A percentile compares a stretch with the other conserved stretches of the same genome.
phyloP scores from a whole-genome alignment of 768 basidiomycete genomes.

The Lentinula boryana region DNA sequence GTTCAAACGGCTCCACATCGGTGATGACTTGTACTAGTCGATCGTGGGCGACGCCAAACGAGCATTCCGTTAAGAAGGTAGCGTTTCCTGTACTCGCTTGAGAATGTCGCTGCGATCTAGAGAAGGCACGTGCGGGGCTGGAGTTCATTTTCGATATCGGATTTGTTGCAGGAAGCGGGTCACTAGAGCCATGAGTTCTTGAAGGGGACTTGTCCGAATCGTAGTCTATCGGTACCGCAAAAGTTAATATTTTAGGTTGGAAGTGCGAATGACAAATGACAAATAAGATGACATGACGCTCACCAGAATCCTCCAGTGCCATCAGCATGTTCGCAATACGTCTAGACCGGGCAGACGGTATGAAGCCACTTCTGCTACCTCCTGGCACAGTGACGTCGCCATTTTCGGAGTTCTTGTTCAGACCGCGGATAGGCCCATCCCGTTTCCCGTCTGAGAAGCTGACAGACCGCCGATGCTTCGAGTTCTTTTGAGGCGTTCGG shows the following conservation, averaged over 20 bases:
- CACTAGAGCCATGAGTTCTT: slow-evolving; percentile 40
- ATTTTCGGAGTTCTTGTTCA: slow-evolving; percentile 34
- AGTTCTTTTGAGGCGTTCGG: slow-evolving; percentile 47
- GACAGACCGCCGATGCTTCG: slow-evolving; percentile 72
- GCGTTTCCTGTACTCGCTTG: slow-evolving; percentile 23
- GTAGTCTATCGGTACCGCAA: slow-evolving; percentile 1
- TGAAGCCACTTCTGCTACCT: slow-evolving; percentile 22
- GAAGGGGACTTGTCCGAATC: slow-evolving; percentile 51
- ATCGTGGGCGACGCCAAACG: slow-evolving; percentile 92
- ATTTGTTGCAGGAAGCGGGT: slow-evolving; percentile 32
- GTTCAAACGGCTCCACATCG: slow-evolving; percentile 91
- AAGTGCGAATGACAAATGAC: slow-evolving; percentile 9
- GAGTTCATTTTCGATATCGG: slow-evolving; percentile 30
- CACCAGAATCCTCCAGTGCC: slow-evolving; percentile 65
- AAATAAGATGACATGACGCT: slow-evolving; percentile 16
- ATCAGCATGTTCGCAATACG: slow-evolving; percentile 79
- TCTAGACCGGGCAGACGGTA: slow-evolving; percentile 66
- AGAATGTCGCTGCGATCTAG: slow-evolving; percentile 27
- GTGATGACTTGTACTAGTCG: slow-evolving; percentile 88
- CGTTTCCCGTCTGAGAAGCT: slow-evolving; percentile 95
- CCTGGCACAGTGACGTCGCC: slow-evolving; percentile 22
- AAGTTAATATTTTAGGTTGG: slow-evolving; percentile 4
- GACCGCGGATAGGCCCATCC: slow-evolving; percentile 80
- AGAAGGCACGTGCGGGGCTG: slow-evolving; percentile 29
- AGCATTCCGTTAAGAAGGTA: slow-evolving; percentile 89